phyloP scores from a whole-genome alignment of 176 grass and related monocot genomes.

The Oryza brachyantha region DNA sequence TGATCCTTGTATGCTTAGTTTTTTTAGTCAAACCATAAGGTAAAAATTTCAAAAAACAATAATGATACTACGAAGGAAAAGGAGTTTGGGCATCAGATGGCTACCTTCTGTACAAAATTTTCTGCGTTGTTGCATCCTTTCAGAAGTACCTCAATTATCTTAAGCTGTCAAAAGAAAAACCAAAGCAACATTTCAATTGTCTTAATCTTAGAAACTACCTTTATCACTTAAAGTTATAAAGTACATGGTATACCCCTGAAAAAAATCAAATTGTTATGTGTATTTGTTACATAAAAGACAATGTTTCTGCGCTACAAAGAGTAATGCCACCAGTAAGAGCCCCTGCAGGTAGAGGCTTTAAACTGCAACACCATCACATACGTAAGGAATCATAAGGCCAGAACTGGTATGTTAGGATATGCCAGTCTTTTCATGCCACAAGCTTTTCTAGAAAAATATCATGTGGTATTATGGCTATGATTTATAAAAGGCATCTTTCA shows the following conservation, averaged over 20 bases:
- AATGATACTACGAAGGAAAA: neutral
- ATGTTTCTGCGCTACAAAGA: neutral
- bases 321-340: neutral
- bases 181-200: neutral
- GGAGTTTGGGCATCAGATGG: neutral
- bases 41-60: neutral
- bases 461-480: neutral
- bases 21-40: neutral
- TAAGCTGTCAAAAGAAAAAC: slow-evolving; percentile 45
- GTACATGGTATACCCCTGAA: no score
- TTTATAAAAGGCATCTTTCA: no score
- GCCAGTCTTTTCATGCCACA: neutral
- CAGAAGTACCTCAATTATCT: slow-evolving; percentile 61
- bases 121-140: slow-evolving; percentile 69
- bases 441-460: neutral
- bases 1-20: neutral
- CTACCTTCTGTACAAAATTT: slow-evolving; percentile 59
- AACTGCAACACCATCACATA: neutral
- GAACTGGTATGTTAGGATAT: neutral
- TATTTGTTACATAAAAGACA: slow-evolving; percentile 3
- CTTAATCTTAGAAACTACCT: neutral
- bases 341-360: neutral
- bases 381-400: neutral
- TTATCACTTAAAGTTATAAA: neutral
- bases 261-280: no score